Evolutionary conservation across 73 alveolate genomes (phyloP), one percentile per base, ranked within the genome.

Genomic region (Strombidium stylifer): DNA sequence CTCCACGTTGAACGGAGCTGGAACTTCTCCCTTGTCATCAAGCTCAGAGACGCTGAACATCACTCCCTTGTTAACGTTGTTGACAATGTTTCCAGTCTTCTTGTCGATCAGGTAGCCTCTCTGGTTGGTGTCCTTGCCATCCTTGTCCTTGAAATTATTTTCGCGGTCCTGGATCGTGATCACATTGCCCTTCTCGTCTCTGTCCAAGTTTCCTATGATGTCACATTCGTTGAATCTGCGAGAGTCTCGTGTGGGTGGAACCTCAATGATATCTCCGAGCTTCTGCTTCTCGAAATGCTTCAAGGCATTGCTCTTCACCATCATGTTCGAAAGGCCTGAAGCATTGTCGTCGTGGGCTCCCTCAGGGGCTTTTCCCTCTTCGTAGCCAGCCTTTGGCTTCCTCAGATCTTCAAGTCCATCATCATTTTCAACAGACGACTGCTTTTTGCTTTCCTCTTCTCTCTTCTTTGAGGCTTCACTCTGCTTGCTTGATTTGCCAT

Each of bases 181-280:
- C 47, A 75, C 46, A 19, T 56, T 58, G n/a, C 85, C 85, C 48
- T 75, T 49, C 11, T 75, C 75, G 56, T 75, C 78, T 25, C 62
- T 50, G 20, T 75, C 75, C 3, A 75, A 25, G 0, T 75, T 81
- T 24, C 88, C 88, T 2, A 67, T 16, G 30, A 67, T 50, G 27
- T 48, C 81, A 35, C 50, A 28, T 49, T 49, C 77, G 45, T 64
- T 64, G 53, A 64, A 64, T 4, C n/a, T 64, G 18, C 77, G 18
- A 14, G 19, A 44, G 23, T 42, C n/a, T n/a, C 53, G 52, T 16
- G 41, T 27, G 21, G 77, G 77, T 7, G 77, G 77, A 1, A 41
- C 65, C 41, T 60, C 59, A 1, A 5, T 19, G 15, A 23, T 54
- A 21, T 3, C 23, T 6, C 20, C 4, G n/a, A 18, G 2, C 26